Percentiles rank a stretch among this genome's conserved stretches.
Conservation (phyloP, 2,329 filamentous ascomycete species). For the Hirsutella thompsonii region DNA sequence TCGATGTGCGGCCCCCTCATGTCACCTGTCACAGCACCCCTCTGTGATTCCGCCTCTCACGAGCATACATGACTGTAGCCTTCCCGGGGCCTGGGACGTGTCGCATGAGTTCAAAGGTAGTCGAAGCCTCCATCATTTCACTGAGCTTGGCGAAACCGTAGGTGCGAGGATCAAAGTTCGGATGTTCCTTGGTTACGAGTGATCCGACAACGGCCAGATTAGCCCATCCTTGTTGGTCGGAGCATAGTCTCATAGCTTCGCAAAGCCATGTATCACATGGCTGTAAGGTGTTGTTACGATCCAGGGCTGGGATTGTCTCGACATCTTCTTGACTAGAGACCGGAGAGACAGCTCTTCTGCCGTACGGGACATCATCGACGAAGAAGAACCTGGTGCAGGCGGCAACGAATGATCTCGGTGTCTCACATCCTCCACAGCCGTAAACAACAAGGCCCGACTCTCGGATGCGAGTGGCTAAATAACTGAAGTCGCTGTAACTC, state of each 20-base stretch:
- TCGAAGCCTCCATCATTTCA: slow-evolving; percentile 3
- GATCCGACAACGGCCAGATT: slow-evolving; percentile 12
- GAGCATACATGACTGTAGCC: not conserved
- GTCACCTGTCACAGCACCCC: too few relatives aligned
- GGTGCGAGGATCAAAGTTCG: slow-evolving; percentile 17
- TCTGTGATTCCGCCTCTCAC: not conserved
- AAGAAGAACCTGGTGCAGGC: slow-evolving; percentile 22
- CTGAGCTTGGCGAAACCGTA: slow-evolving; percentile 14
- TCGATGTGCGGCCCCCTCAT: too few relatives aligned
- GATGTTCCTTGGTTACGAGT: slow-evolving; percentile 12
- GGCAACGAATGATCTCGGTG: slow-evolving; percentile 16
- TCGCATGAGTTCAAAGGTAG: slow-evolving; percentile 1
- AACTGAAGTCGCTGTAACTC: slow-evolving; percentile 22
- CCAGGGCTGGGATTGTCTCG: too few relatives aligned
- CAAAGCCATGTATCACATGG: slow-evolving; percentile 2
- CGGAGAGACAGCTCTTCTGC: too few relatives aligned
- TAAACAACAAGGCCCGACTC: slow-evolving; percentile 19
- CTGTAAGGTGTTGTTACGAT: too few relatives aligned
- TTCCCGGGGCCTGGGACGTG: slow-evolving; percentile 3
- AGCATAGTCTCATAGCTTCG: slow-evolving; percentile 8
- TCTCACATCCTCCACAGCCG: slow-evolving; percentile 19
- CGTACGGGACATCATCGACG: slow-evolving; percentile 13
- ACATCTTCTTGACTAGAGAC: too few relatives aligned
- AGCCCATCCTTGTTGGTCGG: slow-evolving; percentile 15
- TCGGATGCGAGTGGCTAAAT: slow-evolving; percentile 19